Evolutionary conservation across 352 stramenopile genomes (phyloP).

Genomic region (Pythium oligandrum): DNA sequence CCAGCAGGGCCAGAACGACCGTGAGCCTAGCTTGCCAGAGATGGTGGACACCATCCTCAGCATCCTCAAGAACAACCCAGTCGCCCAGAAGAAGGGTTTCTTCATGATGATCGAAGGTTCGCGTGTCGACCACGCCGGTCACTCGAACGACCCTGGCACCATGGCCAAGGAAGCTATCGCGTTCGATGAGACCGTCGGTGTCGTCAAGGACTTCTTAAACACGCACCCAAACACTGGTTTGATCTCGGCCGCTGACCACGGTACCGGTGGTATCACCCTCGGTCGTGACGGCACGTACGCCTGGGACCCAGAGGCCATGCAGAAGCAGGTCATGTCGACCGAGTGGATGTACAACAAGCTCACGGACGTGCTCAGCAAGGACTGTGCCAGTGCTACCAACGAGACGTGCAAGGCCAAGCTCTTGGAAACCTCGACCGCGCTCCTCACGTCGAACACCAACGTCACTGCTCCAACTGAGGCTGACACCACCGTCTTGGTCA

Average conservation of each 20-base stretch:
- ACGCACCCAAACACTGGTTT: constrained; percentile 45
- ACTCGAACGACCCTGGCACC: constrained; percentile 63
- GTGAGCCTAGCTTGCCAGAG: constrained; percentile 51
- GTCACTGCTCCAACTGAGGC: constrained; percentile 32
- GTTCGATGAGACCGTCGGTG: constrained; percentile 63
- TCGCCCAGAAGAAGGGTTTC: constrained; percentile 67
- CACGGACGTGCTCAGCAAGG: constrained; percentile 24
- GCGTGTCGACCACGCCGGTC: constrained; percentile 60
- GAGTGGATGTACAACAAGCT: constrained; percentile 47
- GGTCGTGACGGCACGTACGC: constrained; percentile 39
- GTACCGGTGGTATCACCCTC: constrained; percentile 57
- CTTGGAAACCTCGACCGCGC: constrained; percentile 29
- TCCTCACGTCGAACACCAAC: constrained; percentile 53
- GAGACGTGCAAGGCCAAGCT: constrained; percentile 42
- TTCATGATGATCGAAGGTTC: constrained; percentile 76
- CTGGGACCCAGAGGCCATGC: constrained; percentile 41
- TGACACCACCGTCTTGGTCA: constrained; percentile 21
- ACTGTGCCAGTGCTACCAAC: constrained; percentile 25
- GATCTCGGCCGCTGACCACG: constrained; percentile 58
- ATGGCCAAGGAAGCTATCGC: constrained; percentile 66
- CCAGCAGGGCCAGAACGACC: constrained; percentile 30
- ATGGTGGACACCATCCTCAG: constrained; percentile 59
- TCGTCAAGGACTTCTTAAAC: constrained; percentile 53
- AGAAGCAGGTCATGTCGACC: constrained; percentile 56
- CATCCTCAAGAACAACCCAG: constrained; percentile 65